phyloP scores from a whole-genome alignment of 2,329 filamentous ascomycete genomes.

The Cladophialophora chaetospira region DNA sequence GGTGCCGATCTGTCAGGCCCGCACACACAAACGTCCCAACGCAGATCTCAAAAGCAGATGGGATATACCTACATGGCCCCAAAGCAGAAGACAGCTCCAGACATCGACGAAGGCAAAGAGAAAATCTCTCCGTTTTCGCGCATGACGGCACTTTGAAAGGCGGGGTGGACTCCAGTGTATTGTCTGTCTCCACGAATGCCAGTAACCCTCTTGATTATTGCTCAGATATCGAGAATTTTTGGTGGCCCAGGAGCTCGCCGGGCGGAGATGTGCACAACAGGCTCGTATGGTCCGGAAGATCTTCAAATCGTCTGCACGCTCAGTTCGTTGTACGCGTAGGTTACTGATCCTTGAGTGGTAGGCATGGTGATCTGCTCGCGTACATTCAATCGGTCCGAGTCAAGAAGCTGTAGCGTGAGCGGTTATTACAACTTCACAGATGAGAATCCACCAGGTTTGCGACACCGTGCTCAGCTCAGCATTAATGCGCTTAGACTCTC shows the following conservation, averaged over 20 bases:
- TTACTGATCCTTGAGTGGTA: no score
- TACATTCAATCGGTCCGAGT: no score
- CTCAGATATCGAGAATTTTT: neutral
- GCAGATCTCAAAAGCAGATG: neutral
- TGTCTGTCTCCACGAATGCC: neutral
- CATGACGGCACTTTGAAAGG: neutral
- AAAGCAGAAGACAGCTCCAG: neutral
- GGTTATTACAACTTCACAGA: no score
- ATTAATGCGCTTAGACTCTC: no score
- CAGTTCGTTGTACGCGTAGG: neutral
- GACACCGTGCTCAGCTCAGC: no score
- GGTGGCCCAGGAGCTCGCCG: neutral
- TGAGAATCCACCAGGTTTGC: no score
- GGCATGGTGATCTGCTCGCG: no score
- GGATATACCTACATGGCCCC: neutral
- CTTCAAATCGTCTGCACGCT: neutral
- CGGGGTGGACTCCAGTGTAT: neutral
- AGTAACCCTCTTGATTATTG: neutral
- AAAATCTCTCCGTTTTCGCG: neutral
- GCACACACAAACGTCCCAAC: neutral
- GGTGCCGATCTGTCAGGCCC: slow-evolving; percentile 8
- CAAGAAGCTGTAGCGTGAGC: no score
- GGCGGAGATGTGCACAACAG: neutral
- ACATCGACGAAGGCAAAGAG: neutral
- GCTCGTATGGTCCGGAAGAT: neutral